These are phyloP conservation scores for Cryptosporidium tyzzeri DNA, from an alignment of 169 alveolate genomes.

Conservation along the genomic window DNA sequence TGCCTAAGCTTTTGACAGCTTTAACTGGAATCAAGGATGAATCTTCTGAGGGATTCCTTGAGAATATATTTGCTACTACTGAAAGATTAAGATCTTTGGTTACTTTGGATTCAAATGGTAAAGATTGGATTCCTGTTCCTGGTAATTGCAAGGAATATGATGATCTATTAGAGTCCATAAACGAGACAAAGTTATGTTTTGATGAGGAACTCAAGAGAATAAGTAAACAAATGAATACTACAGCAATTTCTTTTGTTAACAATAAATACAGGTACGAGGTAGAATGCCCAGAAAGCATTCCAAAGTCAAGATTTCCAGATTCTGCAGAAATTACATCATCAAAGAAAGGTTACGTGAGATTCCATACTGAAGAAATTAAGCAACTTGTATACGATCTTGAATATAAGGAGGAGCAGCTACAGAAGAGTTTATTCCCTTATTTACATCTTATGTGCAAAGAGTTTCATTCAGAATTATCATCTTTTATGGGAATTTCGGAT, in stretches of 20 bases:
- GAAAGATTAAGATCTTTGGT: conserved; percentile 42
- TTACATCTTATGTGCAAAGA: conserved; percentile 84
- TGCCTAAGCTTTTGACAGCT: conserved; percentile 54
- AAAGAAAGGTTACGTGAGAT: conserved; percentile 91
- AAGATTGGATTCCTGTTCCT: conserved; percentile 78
- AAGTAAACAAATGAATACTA: conserved; percentile 60
- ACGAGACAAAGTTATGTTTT: conserved; percentile 75
- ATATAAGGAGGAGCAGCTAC: conserved; percentile 89
- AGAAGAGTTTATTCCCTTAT: conserved; percentile 87
- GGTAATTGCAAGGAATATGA: conserved; percentile 83
- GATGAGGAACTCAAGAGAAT: conserved; percentile 73
- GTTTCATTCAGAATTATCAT: conserved; percentile 79
- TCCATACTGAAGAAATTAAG: conserved; percentile 85
- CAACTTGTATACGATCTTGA: conserved; percentile 86
- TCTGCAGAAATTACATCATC: conserved; percentile 91
- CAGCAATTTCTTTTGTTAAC: conserved; percentile 81
- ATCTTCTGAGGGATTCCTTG: conserved; percentile 29
- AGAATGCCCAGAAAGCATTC: conserved; percentile 87
- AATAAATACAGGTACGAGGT: conserved; percentile 91
- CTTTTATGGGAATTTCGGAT: conserved; percentile 65
- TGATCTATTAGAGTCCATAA: conserved; percentile 75
- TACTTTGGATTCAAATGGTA: conserved; percentile 18
- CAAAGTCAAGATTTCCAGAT: conserved; percentile 79
- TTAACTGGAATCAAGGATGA: conserved; percentile 29
- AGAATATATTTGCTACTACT: conserved; percentile 20